Percentiles rank a stretch among this genome's conserved stretches.
These are phyloP conservation scores for Withania somnifera DNA, from an alignment of 305 asterid genomes.

Conservation along the genomic window DNA sequence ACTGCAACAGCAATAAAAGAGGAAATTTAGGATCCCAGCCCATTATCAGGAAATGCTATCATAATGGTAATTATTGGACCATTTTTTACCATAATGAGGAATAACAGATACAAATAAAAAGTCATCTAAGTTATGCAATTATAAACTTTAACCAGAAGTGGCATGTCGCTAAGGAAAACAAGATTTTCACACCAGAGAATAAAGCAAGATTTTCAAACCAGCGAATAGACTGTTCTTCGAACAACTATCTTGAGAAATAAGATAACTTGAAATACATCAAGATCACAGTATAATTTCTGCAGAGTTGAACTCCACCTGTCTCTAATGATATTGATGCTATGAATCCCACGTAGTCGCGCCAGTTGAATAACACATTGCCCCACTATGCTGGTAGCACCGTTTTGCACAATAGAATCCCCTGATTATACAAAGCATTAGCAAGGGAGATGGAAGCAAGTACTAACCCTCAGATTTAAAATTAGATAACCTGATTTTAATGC, in stretches of 20 bases:
- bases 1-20: background rate
- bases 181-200: background rate
- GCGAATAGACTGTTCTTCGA: background rate
- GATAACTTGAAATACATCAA: background rate
- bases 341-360: conserved; percentile 71
- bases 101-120: background rate
- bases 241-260: background rate
- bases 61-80: background rate
- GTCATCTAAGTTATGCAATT: background rate
- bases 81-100: background rate
- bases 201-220: background rate
- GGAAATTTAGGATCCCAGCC: background rate
- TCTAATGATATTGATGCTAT: conserved; percentile 63
- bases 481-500: conserved; percentile 64
- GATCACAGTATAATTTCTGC: background rate
- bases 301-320: conserved; percentile 53
- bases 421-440: conserved; percentile 7
- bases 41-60: background rate
- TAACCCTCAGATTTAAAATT: background rate
- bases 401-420: conserved; percentile 90
- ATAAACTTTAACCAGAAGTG: background rate
- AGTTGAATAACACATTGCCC: conserved; percentile 94
- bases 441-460: background rate
- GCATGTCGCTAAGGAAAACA: background rate
- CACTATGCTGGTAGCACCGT: conserved; percentile 95